Percentiles rank a stretch among this genome's conserved stretches.
These are phyloP conservation scores for Verbascum thapsus DNA, from an alignment of 257 asterid genomes.

Conservation along the genomic window DNA sequence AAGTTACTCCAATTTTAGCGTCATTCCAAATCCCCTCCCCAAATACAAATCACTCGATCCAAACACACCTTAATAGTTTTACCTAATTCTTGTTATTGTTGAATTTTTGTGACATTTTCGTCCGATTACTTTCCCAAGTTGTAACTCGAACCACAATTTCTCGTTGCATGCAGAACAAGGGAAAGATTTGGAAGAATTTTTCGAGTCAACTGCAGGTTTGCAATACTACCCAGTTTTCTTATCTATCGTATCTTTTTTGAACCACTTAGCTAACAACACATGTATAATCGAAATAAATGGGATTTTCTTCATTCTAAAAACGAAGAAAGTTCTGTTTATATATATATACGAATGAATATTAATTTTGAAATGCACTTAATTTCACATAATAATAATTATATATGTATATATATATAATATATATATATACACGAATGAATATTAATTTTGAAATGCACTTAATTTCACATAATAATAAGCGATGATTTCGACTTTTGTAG, in stretches of 20 bases:
- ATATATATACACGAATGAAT: constrained; percentile 2
- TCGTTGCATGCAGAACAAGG: constrained; percentile 69
- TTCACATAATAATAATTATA: too few relatives aligned
- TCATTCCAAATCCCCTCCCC: too few relatives aligned
- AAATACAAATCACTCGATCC: too few relatives aligned
- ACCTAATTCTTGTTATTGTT: not conserved
- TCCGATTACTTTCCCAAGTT: constrained; percentile 3
- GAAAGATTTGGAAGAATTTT: constrained; percentile 83
- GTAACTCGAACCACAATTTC: not conserved
- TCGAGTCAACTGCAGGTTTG: constrained; percentile 87
- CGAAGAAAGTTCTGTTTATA: too few relatives aligned
- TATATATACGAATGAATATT: too few relatives aligned
- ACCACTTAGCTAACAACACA: too few relatives aligned
- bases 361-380: too few relatives aligned
- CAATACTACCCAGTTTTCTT: constrained; percentile 5
- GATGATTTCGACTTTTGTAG: constrained; percentile 43
- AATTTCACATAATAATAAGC: not conserved
- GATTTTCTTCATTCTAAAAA: too few relatives aligned
- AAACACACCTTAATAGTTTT: not conserved
- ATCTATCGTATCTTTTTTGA: not conserved
- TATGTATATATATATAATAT: too few relatives aligned
- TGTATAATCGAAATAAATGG: too few relatives aligned
- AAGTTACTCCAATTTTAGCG: too few relatives aligned
- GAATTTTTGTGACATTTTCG: not conserved
- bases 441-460: not conserved